These are phyloP conservation scores for Aspergillus nanangensis DNA, from an alignment of 495 filamentous ascomycete species.

Conservation along the genomic window DNA sequence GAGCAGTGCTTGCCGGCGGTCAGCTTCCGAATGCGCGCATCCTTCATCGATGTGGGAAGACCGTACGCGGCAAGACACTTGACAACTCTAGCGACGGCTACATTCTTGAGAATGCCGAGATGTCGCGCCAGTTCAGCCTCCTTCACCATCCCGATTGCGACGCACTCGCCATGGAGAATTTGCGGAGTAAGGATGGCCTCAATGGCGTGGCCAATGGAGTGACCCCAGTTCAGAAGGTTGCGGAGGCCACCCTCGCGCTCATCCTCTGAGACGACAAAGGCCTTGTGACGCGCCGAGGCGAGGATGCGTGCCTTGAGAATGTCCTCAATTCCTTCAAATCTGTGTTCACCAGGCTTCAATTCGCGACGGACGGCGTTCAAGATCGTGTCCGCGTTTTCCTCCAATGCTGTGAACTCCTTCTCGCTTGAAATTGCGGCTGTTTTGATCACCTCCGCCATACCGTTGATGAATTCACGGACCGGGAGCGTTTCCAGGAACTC, in stretches of 20 bases:
- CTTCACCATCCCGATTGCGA: constrained; percentile 97
- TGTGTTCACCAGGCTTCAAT: constrained; percentile 45
- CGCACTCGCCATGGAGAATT: constrained; percentile 90
- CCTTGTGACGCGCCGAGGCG: constrained; percentile 86
- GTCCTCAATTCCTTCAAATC: constrained; percentile 64
- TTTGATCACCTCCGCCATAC: constrained; percentile 98
- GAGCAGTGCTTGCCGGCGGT: constrained; percentile 86
- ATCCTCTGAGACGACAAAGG: constrained; percentile 86
- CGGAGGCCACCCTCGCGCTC: constrained; percentile 92
- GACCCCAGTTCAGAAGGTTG: constrained; percentile 95
- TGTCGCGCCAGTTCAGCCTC: constrained; percentile 91
- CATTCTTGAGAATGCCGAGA: constrained; percentile 79
- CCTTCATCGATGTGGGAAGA: constrained; percentile 79
- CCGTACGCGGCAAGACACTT: constrained; percentile 95
- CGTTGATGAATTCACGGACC: constrained; percentile 92
- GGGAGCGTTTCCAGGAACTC: constrained; percentile 89
- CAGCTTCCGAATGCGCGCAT: constrained; percentile 77
- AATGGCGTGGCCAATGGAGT: constrained; percentile 96
- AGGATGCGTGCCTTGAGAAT: constrained; percentile 84
- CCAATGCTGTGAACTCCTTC: constrained; percentile 78
- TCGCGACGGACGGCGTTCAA: constrained; percentile 64
- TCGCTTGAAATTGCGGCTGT: constrained; percentile 96
- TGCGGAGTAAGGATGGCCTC: constrained; percentile 95
- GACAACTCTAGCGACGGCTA: constrained; percentile 80
- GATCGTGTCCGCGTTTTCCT: constrained; percentile 72